These are phyloP conservation scores for Podila horticola DNA, from an alignment of 192 early-diverging fungal species.

Conservation along the genomic window DNA sequence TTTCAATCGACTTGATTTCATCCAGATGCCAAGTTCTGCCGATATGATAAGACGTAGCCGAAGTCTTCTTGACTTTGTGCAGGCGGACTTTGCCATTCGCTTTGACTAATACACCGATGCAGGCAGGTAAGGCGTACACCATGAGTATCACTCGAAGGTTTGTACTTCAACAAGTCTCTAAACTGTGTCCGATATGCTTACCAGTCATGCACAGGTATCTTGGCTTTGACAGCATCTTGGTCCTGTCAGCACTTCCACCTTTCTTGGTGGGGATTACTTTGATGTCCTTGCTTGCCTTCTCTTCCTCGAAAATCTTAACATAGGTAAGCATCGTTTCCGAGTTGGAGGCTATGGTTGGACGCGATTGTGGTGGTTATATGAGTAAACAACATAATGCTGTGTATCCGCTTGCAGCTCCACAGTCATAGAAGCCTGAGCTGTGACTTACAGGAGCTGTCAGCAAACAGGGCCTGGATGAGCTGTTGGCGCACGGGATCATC, in stretches of 20 bases:
- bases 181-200: constrained; percentile 8
- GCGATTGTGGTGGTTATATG: background rate
- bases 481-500: constrained; percentile 49
- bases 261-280: constrained; percentile 21
- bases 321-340: constrained; percentile 53
- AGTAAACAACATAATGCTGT: background rate
- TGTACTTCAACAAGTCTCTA: no score
- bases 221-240: constrained; percentile 58
- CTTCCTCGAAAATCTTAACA: constrained; percentile 66
- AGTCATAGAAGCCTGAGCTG: background rate
- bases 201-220: constrained; percentile 66
- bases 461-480: constrained; percentile 34
- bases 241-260: constrained; percentile 25
- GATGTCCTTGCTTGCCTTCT: constrained; percentile 37
- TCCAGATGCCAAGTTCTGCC: constrained; percentile 66
- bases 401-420: background rate
- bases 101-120: constrained; percentile 22
- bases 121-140: background rate
- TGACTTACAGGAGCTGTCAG: constrained; percentile 42
- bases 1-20: constrained; percentile 59
- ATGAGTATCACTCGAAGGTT: background rate
- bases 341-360: constrained; percentile 10
- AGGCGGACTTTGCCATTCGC: constrained; percentile 56
- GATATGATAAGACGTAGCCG: constrained; percentile 61
- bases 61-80: constrained; percentile 62